Evolutionary conservation across 1,139 yeast species (phyloP), one percentile per base, ranked within the genome.

Genomic region (Candida tropicalis): DNA sequence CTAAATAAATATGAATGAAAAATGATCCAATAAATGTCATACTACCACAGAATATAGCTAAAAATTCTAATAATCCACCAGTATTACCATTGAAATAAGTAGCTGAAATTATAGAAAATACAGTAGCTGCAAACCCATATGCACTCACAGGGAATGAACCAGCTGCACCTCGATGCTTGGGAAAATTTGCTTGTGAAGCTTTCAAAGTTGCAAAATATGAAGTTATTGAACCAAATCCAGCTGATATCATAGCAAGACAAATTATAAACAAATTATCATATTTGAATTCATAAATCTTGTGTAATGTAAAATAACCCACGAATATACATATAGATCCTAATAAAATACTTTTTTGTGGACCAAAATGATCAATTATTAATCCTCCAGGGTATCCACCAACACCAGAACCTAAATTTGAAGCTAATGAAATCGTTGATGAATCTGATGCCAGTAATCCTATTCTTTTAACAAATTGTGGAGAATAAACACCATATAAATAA

Each of bases 361-460:
- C 88, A 39, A 65, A 66, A 36, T 60, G 68, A 56, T 85, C 93
- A 34, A 84, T 83, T 23, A 84, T 55, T 25, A 82, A 57, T 0
- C 95, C 93, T 1, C 85, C 89, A 0, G 85, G 76, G 20, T 84
- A 66, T 0, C 91, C 93, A 13, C 89, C 84, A 4, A 82, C 54
- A 0, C 87, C 81, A 1, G 84, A 70, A 2, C 93, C 93, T 10
- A 84, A 57, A 42, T 77, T 81, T 16, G 82, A 65, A 0, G 86
- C 79, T 32, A 84, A 63, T 0, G 91, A 79, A 4, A 86, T 70
- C 13, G 78, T 74, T 2, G 89, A 87, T 6, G 89, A 78, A 49
- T 79, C 80, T 0, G 79, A 68, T 0, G 85, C 75, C 0, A 84
- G 75, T 26, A 85, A 68, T 0, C 81, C 76, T 28, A 85, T 78